Evolutionary conservation across 2,329 filamentous ascomycete genomes (phyloP), one percentile per base, ranked within the genome.

Genomic region (Mycosphaerelloides madeirae): DNA sequence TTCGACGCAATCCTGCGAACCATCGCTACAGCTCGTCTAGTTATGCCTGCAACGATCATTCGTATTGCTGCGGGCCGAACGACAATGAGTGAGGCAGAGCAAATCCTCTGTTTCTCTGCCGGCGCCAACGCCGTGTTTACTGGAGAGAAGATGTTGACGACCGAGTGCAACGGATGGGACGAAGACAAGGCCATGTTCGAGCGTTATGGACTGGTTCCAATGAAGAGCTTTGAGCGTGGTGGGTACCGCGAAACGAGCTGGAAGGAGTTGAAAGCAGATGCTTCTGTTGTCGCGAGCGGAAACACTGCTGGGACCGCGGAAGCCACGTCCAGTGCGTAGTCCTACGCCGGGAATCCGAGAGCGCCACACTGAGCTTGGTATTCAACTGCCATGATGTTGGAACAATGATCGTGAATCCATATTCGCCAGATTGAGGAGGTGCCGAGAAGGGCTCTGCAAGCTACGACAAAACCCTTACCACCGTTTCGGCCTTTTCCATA

Each of bases 111-210:
- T 67, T 95, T 95, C 70, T 83, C 87, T 78, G 87, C 88, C 0
- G 89, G 89, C 12, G 89, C 89, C 1, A 95, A 95, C 59, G 89
- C 89, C n/a, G 84, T 95, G 28, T 95, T 95, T 63, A 95, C 89
- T 0, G 89, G 89, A 7, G 89, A 95, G 72, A 95, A 91, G 76
- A 95, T 95, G 89, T 66, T 95, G 68, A 95, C 89, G 3, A 95
- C 89, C 0, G 86, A 89, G 45, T 94, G 87, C 64, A 90, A 87
- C 56, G 87, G 87, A 22, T 95, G 87, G 86, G 87, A 93, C 51
- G 86, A 94, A 67, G 89, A 95, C 60, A 82, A 79, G 51, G 81
- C 72, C 32, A 87, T 95, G 81, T 94, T 95, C 69, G 78, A 82
- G 2, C 77, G 80, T 40, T 95, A 87, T 85, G 89, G 89, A 0